Evolutionary conservation across 768 basidiomycete species (phyloP), one percentile per base, ranked within the genome.

Genomic region (Chalciporus piperatus): DNA sequence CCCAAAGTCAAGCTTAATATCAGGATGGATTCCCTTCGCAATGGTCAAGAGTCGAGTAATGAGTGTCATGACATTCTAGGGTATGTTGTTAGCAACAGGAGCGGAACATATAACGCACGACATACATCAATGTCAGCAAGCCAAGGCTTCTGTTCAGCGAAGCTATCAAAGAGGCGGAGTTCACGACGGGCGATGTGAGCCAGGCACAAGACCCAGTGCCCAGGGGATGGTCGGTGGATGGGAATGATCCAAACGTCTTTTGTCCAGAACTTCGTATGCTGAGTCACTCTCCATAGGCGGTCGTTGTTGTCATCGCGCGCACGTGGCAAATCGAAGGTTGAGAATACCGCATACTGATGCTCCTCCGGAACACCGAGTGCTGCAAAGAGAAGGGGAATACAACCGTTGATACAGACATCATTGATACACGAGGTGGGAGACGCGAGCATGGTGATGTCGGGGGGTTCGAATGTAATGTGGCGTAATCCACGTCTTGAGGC

Each of bases 231-330:
- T 1, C 62, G 50, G 43, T 76, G 72, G 16, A 76, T 70, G 0
- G 72, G 75, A 9, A 76, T 35, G 8, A 75, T 68, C 73, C 74
- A 76, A 0, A 59, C 6, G 12, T 57, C 41, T 42, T 67, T 70
- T 0, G 10, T 13, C 72, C 72, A 74, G 46, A 64, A 76, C 16
- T 47, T 23, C 0, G 54, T 54, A 2, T 33, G 42, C 1, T 27
- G 20, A 1, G 55, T 48, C 0, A 41, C 28, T 3, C 50, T 41
- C 69, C 71, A 73, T 0, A 73, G 12, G 0, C 28, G 14, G 13
- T 57, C 23, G 12, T 52, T 38, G 12, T 25, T 17, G 6, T 48
- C 33, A 10, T 37, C 23, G 12, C 16, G 22, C 14, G 47, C 47
- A 14, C 17, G 41, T 2, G 45, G 28, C 1, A 63, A 51, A 16